Evolutionary conservation across 441 rosid species (phyloP), one percentile per base, ranked within the genome.

Genomic region (Arabidopsis lyrata): DNA sequence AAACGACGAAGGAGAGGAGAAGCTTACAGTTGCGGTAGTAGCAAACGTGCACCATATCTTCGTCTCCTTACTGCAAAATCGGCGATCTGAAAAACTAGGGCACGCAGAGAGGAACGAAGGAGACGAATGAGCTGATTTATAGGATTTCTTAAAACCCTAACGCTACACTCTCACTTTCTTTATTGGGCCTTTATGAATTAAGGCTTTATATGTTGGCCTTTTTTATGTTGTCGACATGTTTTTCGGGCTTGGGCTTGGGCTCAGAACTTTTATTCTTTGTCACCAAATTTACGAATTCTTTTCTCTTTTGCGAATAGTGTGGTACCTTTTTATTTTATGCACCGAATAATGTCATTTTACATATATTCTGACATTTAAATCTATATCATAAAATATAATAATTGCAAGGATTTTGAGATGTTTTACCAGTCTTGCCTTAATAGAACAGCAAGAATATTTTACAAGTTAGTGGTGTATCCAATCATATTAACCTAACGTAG

Each of bases 21-120:
- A 10, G 12, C 82, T 81, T 83, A 88, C 94, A 84, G 87, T 91
- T 91, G 75, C 97, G 86, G 61, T 88, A 88, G 79, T 85, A 86
- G 47, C 71, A 79, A 74, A 89, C 95, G 83, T 91, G 88, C 66
- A 91, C 97, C 97, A 90, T 88, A 16, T 41, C 52, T 75, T 48
- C 41, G 47, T 36, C 75, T 68, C 49, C 77, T 66, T 42, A 55
- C 18, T 15, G 47, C 39, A 0, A 15, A 27, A 13, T 47, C 82
- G 73, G 48, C 68, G 70, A 42, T 54, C 39, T 72, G 35, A 55
- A 38, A 63, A 27, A 48, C 38, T 49, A 53, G 66, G 63, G 73
- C 78, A 36, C 68, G 69, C 57, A 56, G 39, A 29, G 54, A 6
- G 39, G 1, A 20, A 15, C 0, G 22, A 29, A 29, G 36, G 13